phyloP scores from a whole-genome alignment of 495 filamentous ascomycete species.

The Talaromyces ruber region DNA sequence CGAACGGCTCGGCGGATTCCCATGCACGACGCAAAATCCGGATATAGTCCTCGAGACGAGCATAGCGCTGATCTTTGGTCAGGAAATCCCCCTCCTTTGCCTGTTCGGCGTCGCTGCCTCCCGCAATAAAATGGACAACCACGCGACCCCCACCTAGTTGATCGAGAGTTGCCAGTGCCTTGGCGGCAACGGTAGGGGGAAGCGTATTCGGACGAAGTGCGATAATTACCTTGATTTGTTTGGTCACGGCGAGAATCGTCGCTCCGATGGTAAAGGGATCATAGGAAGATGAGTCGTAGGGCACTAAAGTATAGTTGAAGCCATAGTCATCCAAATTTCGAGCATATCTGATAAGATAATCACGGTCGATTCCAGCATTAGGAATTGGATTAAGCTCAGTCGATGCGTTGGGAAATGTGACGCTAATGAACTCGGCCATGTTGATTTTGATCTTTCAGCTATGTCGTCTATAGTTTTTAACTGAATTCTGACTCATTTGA shows the following conservation, averaged over 20 bases:
- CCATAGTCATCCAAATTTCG: conserved; percentile 42
- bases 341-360: conserved; percentile 39
- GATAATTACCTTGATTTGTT: conserved; percentile 47
- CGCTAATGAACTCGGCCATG: conserved; percentile 49
- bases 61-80: conserved; percentile 43
- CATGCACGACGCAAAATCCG: conserved; percentile 42
- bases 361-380: conserved; percentile 34
- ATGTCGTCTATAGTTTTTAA: background rate
- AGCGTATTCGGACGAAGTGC: conserved; percentile 48
- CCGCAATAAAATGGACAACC: conserved; percentile 49
- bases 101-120: conserved; percentile 44
- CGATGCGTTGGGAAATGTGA: conserved; percentile 40
- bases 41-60: conserved; percentile 44
- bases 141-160: conserved; percentile 41
- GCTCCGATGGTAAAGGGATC: conserved; percentile 45
- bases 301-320: conserved; percentile 47
- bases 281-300: conserved; percentile 40
- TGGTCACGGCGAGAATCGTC: conserved; percentile 41
- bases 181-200: conserved; percentile 47
- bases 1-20: conserved; percentile 41
- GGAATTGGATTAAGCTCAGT: conserved; percentile 43
- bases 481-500: background rate
- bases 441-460: background rate
- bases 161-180: conserved; percentile 45
- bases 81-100: conserved; percentile 45